Base-by-base conservation (phyloP, 2,329 filamentous ascomycete species). In the Graphiopsis chlorocephala region DNA sequence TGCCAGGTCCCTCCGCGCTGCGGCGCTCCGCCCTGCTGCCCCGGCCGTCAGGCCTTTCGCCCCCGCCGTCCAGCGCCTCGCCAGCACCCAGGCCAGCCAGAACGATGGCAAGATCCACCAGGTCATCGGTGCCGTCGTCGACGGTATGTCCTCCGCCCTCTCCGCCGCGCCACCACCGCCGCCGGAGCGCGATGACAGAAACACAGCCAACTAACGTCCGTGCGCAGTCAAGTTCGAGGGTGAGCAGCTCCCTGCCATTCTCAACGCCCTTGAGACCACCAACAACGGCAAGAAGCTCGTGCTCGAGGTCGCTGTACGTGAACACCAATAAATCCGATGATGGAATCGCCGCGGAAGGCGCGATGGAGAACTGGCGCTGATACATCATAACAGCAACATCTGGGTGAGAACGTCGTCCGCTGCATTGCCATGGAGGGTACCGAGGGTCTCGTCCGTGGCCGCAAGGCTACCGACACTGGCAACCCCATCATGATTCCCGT, bases 401-500 rank as follows among this genome's bases (percentile, higher is more conserved):
- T 99, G 83, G 95, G 95, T 85, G 92, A 99, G 87, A 97, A 92
- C 86, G 92, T 97, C 80, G 95, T 99, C 82, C 90, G 95, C 83
- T 96, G 92, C 83, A 99, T 99, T 96, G 95, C 95, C 84, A 99
- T 99, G 95, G 95, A 99, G 84, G 95, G 94, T 96, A 99, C 94
- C 80, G 95, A 98, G 87, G 95, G 95, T 95, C 92, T 99, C 76
- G 91, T 94, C 80, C 94, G 95, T 88, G 95, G 95, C 80, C 84
- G 88, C 78, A 86, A 87, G 81, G 92, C 89, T 74, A 82, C 81
- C 76, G 95, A 99, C 83, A 97, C 94, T 79, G 95, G 95, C 80
- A 85, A 88, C 74, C 95, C 95, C 79, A 99, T 99, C 86, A 93
- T 87, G 83, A 93, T 99, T 77, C 94, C 94, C 79, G 94, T 98